Conservation (phyloP, 164 flowering plant genomes). For the Nymphaea colorata region DNA sequence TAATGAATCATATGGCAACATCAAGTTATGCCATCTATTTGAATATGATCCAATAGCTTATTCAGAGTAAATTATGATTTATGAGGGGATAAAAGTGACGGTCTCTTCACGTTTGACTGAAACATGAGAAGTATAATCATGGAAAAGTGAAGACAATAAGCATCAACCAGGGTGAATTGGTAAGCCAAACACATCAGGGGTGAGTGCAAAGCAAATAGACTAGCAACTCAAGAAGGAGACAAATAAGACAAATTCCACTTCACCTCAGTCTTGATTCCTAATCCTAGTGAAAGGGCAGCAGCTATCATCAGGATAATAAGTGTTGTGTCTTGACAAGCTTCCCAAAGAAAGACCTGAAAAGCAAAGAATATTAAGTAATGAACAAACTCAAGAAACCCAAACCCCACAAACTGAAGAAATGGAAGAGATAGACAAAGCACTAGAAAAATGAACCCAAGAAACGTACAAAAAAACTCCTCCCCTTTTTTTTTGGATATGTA, state of each 20-base stretch:
- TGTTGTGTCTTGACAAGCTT: conserved; percentile 91
- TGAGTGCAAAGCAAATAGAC: too few species aligned
- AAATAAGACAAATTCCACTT: too few species aligned
- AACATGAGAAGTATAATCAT: too few species aligned
- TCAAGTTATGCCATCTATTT: too few species aligned
- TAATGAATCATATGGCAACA: too few species aligned
- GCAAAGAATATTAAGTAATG: not conserved
- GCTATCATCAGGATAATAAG: conserved; percentile 90
- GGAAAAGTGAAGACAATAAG: too few species aligned
- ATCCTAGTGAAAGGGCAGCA: conserved; percentile 77
- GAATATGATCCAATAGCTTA: too few species aligned
- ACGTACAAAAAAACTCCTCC: conserved; percentile 73
- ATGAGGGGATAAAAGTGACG: too few species aligned
- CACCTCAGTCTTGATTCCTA: conserved; percentile 96
- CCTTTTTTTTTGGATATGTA: conserved; percentile 85
- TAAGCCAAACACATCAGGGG: too few species aligned
- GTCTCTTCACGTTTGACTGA: too few species aligned
- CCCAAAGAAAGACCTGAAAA: conserved; percentile 76
- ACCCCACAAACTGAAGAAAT: not conserved
- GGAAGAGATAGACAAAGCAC: not conserved
- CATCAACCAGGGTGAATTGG: too few species aligned
- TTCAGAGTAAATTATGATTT: too few species aligned
- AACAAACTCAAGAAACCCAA: not conserved
- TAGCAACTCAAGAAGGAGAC: not conserved
- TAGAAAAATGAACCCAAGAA: not conserved